Conservation (phyloP, 441 rosid species). For the Arabidopsis hybrid region DNA sequence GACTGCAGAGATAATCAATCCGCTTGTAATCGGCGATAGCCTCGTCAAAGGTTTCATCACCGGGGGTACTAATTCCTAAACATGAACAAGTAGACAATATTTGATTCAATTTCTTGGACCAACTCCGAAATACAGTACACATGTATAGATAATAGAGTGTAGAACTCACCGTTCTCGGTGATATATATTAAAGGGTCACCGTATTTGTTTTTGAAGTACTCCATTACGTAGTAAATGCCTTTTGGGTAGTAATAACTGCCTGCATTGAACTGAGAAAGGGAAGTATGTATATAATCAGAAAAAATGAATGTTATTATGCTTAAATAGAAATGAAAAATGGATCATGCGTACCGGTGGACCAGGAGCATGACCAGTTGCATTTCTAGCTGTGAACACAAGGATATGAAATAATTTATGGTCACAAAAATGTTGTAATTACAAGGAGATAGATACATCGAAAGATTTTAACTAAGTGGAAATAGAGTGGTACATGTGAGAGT, state of each 20-base stretch:
- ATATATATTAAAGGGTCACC: conserved; percentile 24
- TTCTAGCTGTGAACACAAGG: neutral
- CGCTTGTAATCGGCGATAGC: conserved; percentile 16
- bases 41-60: neutral
- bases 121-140: neutral
- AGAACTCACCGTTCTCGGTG: conserved; percentile 40
- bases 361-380: neutral
- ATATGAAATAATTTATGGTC: neutral
- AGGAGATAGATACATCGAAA: neutral
- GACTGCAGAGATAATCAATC: conserved; percentile 39
- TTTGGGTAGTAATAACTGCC: conserved; percentile 18
- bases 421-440: neutral
- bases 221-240: conserved; percentile 29
- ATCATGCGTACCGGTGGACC: conserved; percentile 38
- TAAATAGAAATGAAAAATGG: neutral
- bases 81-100: neutral
- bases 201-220: conserved; percentile 11
- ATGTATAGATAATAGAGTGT: neutral
- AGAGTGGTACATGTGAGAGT: conserved; percentile 30
- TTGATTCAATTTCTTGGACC: conserved; percentile 1
- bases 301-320: neutral
- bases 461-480: neutral
- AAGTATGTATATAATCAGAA: conserved; percentile 10
- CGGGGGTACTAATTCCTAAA: conserved; percentile 1
- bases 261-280: neutral